Base-by-base conservation (phyloP, 2,329 filamentous ascomycete species). In the Didymella sp. region DNA sequence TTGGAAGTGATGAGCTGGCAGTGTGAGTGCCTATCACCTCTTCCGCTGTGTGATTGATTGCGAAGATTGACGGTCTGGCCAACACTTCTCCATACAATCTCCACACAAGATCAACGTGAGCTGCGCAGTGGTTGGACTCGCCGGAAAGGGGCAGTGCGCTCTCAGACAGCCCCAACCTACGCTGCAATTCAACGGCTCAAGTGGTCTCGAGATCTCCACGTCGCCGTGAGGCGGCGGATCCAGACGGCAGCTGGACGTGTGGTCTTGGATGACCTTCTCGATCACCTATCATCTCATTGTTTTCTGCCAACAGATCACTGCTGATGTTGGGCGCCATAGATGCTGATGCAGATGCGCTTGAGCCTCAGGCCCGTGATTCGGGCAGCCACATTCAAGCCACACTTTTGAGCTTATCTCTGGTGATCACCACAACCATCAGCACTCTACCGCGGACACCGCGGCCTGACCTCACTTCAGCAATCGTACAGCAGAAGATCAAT, bases 31-130 rank as follows among this genome's bases (percentile, higher is more conserved):
- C 54, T 38, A 51, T 57, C 48, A 30, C 30, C 4, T 19, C 37
- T 42, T 37, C 44, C 28, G 43, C 37, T 47, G 19, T 45, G 17
- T 43, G 28, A 51, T 38, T 21, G 28, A 42, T 21, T 37, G 46
- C 41, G 41, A 46, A 37, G 42, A 40, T 21, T 19, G 28, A 43
- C 24, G 30, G 44, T 52, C 54, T 57, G 48, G 54, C 48, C 48
- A 52, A 47, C 37, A 37, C 6, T 40, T 43, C 54, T 49, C 48
- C 48, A 57, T 28, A 52, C 38, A 57, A 49, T 57, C 54, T 40
- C 54, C 54, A 57, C 48, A 52, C 48, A 57, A 44, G 38, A 57
- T 52, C 54, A 57, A 52, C 54, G 28, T 30, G 37, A 38, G 37
- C 24, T 51, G 48, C 21, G 35, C 46, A 27, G 21, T 48, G 33